Conservation (phyloP, 2,329 filamentous ascomycete genomes). For the Neopestalotiopsis clavispora region DNA sequence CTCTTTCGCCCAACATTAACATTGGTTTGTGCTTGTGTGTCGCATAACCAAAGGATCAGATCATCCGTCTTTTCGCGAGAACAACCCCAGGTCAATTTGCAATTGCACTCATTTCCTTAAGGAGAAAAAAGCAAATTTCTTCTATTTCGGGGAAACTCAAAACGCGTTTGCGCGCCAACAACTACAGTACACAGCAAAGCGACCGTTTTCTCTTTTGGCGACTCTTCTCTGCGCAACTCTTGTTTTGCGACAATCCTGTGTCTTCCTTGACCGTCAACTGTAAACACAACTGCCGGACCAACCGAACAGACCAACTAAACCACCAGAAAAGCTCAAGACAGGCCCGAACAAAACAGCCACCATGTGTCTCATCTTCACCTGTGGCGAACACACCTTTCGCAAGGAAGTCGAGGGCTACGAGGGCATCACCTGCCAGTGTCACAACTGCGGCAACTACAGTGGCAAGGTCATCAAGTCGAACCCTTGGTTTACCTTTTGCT, state of each 20-base stretch:
- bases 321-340: too few species aligned
- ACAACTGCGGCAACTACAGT: conserved; percentile 70
- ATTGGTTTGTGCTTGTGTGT: background rate
- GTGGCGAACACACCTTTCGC: conserved; percentile 65
- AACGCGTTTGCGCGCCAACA: background rate
- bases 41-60: background rate
- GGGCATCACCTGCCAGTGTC: conserved; percentile 64
- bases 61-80: too few species aligned
- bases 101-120: background rate
- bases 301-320: too few species aligned
- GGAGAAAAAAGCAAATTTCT: background rate
- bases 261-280: too few species aligned
- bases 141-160: background rate
- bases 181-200: background rate
- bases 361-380: conserved; percentile 69
- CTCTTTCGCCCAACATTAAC: background rate
- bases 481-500: conserved; percentile 82
- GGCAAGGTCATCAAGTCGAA: conserved; percentile 66
- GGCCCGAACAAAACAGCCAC: conserved; percentile 2
- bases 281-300: too few species aligned
- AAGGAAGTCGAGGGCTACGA: conserved; percentile 66
- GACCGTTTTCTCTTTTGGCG: too few species aligned
- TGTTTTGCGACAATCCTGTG: too few species aligned
- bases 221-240: too few species aligned
- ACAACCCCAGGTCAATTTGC: background rate